Evolutionary conservation across 768 basidiomycete genomes (phyloP), one percentile per base, ranked within the genome.

Genomic region (Tephrocybe sp.): DNA sequence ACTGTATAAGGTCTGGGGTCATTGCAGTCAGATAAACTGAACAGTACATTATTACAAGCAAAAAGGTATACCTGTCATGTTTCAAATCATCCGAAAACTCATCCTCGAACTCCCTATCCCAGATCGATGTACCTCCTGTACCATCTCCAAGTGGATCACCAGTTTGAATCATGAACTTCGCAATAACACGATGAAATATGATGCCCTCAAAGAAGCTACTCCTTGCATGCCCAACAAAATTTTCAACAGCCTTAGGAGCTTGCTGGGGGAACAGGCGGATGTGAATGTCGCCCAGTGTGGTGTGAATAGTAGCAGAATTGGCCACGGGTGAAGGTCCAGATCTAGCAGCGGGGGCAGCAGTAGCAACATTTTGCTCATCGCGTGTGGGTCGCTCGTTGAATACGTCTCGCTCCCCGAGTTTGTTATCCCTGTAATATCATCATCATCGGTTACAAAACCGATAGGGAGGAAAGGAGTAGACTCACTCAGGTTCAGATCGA

Each of bases 151-250:
- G 72, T 2, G 94, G 94, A 62, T 96, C 93, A 30, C 93, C 93
- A 4, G 93, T 96, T 75, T 97, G 94, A 49, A 97, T 89, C 94
- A 96, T 96, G 64, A 99, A 99, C 71, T 99, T 98, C 54, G 92
- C 82, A 65, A 99, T 99, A 56, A 98, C 91, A 51, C 97, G 89
- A 67, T 99, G 97, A 76, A 98, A 98, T 62, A 98, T 82, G 51
- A 97, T 76, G 11, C 87, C 85, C 65, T 99, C 96, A 62, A 88
- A 98, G 72, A 88, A 98, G 2, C 91, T 85, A 58, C 85, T 90
- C 59, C 89, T 77, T 13, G 91, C 82, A 60, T 95, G 92, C 1
- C 92, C 93, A 19, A 95, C 89, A 68, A 99, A 98, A 73, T 98
- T 99, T 71, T 99, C 97, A 34, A 99, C 96, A 0, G 97, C 83